Base-by-base conservation (phyloP, 148 eudicot genomes). In the Limonium bicolor region DNA sequence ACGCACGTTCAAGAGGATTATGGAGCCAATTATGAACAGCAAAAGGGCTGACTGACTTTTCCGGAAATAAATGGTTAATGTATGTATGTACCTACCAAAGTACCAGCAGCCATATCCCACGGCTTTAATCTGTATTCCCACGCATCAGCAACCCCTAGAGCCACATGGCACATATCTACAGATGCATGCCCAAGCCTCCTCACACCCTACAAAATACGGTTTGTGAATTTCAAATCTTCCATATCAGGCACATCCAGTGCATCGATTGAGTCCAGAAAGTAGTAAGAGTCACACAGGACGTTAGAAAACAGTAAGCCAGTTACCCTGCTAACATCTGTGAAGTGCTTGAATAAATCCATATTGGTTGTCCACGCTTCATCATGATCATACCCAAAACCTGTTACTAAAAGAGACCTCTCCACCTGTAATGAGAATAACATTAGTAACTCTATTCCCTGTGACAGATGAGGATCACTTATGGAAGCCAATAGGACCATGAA, bases 91-190 rank as follows among this genome's bases (percentile, higher is more conserved):
- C n/a, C n/a, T n/a, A n/a, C n/a, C n/a, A n/a, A n/a, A n/a, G n/a
- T n/a, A n/a, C n/a, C n/a, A n/a, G n/a, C n/a, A n/a, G n/a, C n/a
- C 96, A 87, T 82, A 54, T 87, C 96, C 96, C 96, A 87, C 21
- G 96, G 96, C 62, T 87, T 87, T 38, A 87, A 65, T 53, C 90
- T 88, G 63, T 82, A n/a, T n/a, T n/a, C n/a, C n/a, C n/a, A n/a
- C 21, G 80, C 82, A 71, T 90, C 99, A 42, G 60, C 94, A 62
- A 81, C 67, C 50, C 99, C 99, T 39, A 90, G 55, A 56, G 99
- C 99, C 24, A 90, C 99, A 48, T 90, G 99, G 65, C 95, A 90
- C 99, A 90, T 90, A 61, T 90, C 95, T 26, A 85, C 99, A 21
- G 99, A 82, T 46, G 99, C 99, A 48, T 95, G 82, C 50, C 99